phyloP scores from a whole-genome alignment of 1,284 basidiomycete genomes.

The Somion occarium region DNA sequence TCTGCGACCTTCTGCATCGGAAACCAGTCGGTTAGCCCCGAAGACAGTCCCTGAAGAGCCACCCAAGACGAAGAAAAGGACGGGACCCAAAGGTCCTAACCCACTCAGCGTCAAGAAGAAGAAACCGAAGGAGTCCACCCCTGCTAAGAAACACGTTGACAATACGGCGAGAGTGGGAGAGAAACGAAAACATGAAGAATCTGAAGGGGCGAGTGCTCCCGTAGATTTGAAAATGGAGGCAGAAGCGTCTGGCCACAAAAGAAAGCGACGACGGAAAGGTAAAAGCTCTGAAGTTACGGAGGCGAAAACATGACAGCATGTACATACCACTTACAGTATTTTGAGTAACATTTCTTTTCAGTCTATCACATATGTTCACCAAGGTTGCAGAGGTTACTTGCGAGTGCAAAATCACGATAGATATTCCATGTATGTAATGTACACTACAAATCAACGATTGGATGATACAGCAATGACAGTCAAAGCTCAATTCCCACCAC shows the following conservation, averaged over 20 bases:
- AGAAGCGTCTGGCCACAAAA: conserved; percentile 21
- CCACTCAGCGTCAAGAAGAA: conserved; percentile 93
- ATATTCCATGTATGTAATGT: background rate
- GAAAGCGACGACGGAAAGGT: conserved; percentile 31
- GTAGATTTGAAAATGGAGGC: conserved; percentile 3
- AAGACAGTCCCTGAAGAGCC: conserved; percentile 27
- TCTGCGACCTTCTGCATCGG: conserved; percentile 42
- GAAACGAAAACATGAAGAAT: conserved; percentile 20
- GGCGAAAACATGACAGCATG: background rate
- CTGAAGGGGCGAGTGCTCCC: conserved; percentile 9
- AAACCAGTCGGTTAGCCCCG: conserved; percentile 36
- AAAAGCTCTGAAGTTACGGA: background rate
- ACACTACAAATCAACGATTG: background rate
- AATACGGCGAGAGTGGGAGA: background rate
- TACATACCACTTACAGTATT: background rate
- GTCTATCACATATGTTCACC: background rate
- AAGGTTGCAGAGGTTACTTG: background rate
- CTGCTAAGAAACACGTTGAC: conserved; percentile 4
- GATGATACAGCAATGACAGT: background rate
- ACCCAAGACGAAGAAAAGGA: conserved; percentile 51
- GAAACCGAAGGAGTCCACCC: conserved; percentile 30
- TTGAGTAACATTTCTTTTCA: background rate
- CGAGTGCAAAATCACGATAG: background rate
- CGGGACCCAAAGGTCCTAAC: conserved; percentile 84
- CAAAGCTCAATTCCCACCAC: conserved; percentile 10